Percentiles rank a stretch among this genome's conserved stretches.
Evolutionary conservation across 2,329 filamentous ascomycete species (phyloP).

Genomic region (Scedosporium aurantiacum): DNA sequence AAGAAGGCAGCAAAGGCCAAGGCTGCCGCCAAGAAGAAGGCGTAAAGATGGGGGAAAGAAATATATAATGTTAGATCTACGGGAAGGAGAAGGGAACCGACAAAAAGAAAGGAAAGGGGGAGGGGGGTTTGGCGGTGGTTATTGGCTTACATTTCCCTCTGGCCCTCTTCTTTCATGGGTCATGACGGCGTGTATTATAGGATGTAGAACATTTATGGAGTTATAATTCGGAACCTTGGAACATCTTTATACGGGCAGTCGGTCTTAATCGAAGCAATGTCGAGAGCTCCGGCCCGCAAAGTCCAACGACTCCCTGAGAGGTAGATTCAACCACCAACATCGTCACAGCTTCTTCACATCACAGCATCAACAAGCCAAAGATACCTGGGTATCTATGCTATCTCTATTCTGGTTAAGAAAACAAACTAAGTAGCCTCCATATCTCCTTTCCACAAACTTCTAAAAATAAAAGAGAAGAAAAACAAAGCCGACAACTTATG

Average conservation of each 20-base stretch:
- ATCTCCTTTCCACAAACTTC: not conserved
- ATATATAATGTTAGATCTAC: no score
- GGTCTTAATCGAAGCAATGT: not conserved
- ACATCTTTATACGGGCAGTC: not conserved
- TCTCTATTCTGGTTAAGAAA: conserved; percentile 2
- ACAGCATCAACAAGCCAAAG: not conserved
- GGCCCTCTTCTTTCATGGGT: not conserved
- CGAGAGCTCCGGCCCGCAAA: no score
- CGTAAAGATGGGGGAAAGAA: conserved; percentile 31
- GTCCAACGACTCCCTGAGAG: no score
- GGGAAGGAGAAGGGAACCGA: no score
- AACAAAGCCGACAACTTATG: not conserved
- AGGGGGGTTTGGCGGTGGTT: not conserved
- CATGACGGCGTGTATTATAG: not conserved
- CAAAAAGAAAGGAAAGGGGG: not conserved
- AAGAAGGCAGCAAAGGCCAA: conserved; percentile 95
- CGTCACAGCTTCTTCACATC: not conserved
- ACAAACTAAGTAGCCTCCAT: not conserved
- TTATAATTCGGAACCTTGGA: conserved; percentile 1
- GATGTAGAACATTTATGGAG: not conserved
- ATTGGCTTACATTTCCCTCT: not conserved
- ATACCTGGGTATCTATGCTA: conserved; percentile 1
- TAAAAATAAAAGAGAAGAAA: not conserved
- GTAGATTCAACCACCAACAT: no score
- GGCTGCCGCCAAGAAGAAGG: conserved; percentile 70